A percentile compares a stretch with the other conserved stretches of the same genome.
Conservation (phyloP, 2,329 filamentous ascomycete genomes). For the Aspergillus caelatus region DNA sequence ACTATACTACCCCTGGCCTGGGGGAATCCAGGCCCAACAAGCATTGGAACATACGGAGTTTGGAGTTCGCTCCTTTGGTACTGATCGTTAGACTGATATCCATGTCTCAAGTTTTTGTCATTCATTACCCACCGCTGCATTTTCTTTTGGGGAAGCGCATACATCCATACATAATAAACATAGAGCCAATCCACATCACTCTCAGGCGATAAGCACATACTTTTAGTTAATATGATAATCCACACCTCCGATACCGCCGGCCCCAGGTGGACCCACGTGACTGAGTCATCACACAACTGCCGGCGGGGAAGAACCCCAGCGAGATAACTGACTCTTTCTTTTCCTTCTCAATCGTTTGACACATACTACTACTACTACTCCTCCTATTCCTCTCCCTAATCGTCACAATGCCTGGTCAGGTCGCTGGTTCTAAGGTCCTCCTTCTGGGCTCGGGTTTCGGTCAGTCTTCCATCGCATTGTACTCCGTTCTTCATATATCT, state of each 20-base stretch:
- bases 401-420: conserved; percentile 39
- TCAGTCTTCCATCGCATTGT: conserved; percentile 21
- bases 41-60: conserved; percentile 10
- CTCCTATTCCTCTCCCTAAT: conserved; percentile 4
- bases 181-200: neutral
- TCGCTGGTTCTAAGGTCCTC: conserved; percentile 44
- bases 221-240: conserved; percentile 7
- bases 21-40: neutral
- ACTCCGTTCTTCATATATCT: neutral
- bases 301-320: conserved; percentile 15
- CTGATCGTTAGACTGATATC: conserved; percentile 8
- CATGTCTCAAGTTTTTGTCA: conserved; percentile 5
- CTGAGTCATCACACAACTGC: conserved; percentile 3
- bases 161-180: neutral
- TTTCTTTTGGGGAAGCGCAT: neutral
- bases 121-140: neutral
- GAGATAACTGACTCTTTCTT: conserved; percentile 14
- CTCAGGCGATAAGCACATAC: neutral
- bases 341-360: conserved; percentile 20
- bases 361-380: neutral
- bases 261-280: conserved; percentile 27
- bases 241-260: neutral
- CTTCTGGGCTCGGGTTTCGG: conserved; percentile 43
- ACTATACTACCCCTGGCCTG: neutral
- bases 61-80: conserved; percentile 6